Percentiles rank a stretch among this genome's conserved stretches.
phyloP scores from a whole-genome alignment of 73 alveolate genomes.

The Loxodes magnus region DNA sequence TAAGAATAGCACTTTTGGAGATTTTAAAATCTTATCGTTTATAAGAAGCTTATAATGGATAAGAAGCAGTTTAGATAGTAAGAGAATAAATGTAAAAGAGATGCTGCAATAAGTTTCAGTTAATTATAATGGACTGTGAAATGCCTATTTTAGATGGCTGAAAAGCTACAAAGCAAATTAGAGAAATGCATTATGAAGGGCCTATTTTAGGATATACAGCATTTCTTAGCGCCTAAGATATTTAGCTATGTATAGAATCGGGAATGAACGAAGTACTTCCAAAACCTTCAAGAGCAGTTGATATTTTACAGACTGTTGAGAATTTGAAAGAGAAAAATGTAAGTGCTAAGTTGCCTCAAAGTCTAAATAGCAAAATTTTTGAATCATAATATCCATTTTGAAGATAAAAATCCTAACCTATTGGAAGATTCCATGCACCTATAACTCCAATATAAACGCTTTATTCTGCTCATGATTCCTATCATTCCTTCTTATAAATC shows the following conservation, averaged over 20 bases:
- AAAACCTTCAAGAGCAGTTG: conserved; percentile 3
- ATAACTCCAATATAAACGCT: too few relatives aligned
- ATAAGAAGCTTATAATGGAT: neutral
- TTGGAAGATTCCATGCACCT: too few relatives aligned
- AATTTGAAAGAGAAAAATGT: too few relatives aligned
- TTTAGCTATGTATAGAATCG: neutral
- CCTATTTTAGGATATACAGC: neutral
- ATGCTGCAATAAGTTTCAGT: neutral
- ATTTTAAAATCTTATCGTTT: neutral
- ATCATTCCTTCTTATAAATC: too few relatives aligned
- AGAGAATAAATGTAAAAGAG: neutral
- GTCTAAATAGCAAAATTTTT: too few relatives aligned
- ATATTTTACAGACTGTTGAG: too few relatives aligned
- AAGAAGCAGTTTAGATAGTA: neutral
- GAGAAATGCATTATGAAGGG: neutral
- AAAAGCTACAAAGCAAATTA: neutral
- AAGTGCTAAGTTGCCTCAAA: too few relatives aligned
- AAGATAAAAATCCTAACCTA: too few relatives aligned
- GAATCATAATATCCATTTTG: too few relatives aligned
- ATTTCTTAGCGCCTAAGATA: neutral
- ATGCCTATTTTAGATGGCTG: conserved; percentile 1
- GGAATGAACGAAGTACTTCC: neutral
- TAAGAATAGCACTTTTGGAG: neutral
- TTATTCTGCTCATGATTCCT: too few relatives aligned
- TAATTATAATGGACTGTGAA: neutral